Evolutionary conservation across 2,329 filamentous ascomycete species (phyloP), one percentile per base, ranked within the genome.

Genomic region (Penicillium sp.): DNA sequence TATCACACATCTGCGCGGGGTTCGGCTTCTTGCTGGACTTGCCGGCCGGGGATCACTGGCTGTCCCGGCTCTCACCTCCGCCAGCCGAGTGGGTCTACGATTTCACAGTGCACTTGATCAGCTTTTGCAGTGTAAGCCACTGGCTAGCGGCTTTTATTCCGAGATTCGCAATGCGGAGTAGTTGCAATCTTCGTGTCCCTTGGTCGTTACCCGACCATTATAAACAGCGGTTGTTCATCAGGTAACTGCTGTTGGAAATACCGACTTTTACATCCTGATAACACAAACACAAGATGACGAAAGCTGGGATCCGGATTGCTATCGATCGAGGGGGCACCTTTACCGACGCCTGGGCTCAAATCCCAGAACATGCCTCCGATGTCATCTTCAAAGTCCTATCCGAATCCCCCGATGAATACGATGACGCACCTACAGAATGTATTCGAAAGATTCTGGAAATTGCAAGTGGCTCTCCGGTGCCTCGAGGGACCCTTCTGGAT

Each of bases 381-480:
- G 53, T 73, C 15, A 60, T 73, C 6, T 61, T 72, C 42, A 73
- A 73, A 56, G 54, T 73, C 3, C 53, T 73, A 17, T 73, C 71
- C 3, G 69, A 69, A 17, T 65, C 68, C 41, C 67, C 68, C 5
- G 58, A 63, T 4, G 66, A 73, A 35, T 73, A 72, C 52, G 47
- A 62, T 27, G 71, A 73, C 64, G 71, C 71, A 91, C 27, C 91
- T 91, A 76, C 82, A 89, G 67, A 96, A 93, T 75, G 91, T 88
- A 62, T 91, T 91, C 78, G 86, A 66, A 91, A 93, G 67, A 90
- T 89, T 17, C 82, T 96, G 76, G 68, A 73, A 41, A 60, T 58
- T 9, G 40, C 40, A 42, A 38, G 35, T n/a, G 35, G 35, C 15
- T 9, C 17, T 4, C 35, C 35, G 15, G 35, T 37, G 35, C 37